A percentile compares a stretch with the other conserved stretches of the same genome.
Conservation (phyloP, 805 yeast genomes). For the Candida verbasci region DNA sequence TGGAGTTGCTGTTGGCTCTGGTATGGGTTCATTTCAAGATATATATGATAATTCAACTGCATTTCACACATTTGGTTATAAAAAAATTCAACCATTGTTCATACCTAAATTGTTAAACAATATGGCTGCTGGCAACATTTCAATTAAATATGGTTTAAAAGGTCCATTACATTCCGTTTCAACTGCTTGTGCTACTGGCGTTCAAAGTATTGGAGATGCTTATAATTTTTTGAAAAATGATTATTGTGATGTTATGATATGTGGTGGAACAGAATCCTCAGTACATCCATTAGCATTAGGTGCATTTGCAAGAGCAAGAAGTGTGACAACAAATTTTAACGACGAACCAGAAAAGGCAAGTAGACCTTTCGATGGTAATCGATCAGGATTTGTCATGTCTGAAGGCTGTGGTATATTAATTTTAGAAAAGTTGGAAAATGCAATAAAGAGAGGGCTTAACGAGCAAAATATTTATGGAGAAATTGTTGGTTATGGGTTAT, state of each 20-base stretch:
- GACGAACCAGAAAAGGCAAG: slow-evolving; percentile 65
- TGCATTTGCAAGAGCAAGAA: slow-evolving; percentile 87
- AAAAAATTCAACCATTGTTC: slow-evolving; percentile 77
- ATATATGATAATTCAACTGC: slow-evolving; percentile 57
- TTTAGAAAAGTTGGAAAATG: slow-evolving; percentile 76
- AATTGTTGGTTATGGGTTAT: slow-evolving; percentile 80
- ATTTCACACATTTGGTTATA: slow-evolving; percentile 45
- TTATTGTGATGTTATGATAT: slow-evolving; percentile 80
- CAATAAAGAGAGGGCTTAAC: slow-evolving; percentile 49
- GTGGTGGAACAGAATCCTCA: slow-evolving; percentile 92
- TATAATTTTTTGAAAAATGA: slow-evolving; percentile 72
- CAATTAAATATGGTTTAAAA: slow-evolving; percentile 67
- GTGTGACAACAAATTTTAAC: slow-evolving; percentile 61
- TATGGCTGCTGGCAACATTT: slow-evolving; percentile 92
- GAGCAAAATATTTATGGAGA: slow-evolving; percentile 69
- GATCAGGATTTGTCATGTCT: slow-evolving; percentile 88
- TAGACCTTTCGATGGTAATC: slow-evolving; percentile 75
- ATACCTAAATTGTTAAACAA: slow-evolving; percentile 80
- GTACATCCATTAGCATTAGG: slow-evolving; percentile 83
- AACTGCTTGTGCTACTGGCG: slow-evolving; percentile 97
- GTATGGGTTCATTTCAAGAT: slow-evolving; percentile 84
- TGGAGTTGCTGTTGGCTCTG: slow-evolving; percentile 90
- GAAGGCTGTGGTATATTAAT: slow-evolving; percentile 89
- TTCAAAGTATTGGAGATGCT: slow-evolving; percentile 92
- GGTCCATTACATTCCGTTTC: slow-evolving; percentile 89